These are phyloP conservation scores for Elaeis guineensis DNA, from an alignment of 176 grass and related monocot species.

Conservation along the genomic window DNA sequence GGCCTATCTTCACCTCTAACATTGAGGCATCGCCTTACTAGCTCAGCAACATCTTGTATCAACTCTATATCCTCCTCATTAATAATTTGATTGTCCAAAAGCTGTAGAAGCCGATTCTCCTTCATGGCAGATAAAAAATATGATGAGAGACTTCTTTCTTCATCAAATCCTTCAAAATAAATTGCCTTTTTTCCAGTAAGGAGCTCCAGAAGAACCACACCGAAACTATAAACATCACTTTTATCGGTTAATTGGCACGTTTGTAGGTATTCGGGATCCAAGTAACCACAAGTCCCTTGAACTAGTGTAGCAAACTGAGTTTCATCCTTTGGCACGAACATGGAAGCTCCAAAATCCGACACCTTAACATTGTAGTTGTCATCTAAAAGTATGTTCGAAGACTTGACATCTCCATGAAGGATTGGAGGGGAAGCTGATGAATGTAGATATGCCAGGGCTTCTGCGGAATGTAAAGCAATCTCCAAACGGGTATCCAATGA, in stretches of 20 bases:
- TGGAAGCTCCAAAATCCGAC: too few relatives aligned
- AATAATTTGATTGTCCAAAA: background rate
- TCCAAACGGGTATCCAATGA: too few relatives aligned
- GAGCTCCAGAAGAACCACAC: background rate
- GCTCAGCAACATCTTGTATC: background rate
- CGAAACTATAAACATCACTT: background rate
- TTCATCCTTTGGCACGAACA: too few relatives aligned
- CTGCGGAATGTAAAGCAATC: too few relatives aligned
- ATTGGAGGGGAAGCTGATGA: too few relatives aligned
- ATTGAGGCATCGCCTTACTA: background rate
- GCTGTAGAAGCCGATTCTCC: background rate
- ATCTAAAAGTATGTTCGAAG: too few relatives aligned
- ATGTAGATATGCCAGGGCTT: too few relatives aligned
- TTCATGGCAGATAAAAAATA: background rate
- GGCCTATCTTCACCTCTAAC: background rate
- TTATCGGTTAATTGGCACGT: background rate
- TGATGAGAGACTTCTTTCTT: background rate
- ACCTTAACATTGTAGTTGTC: too few relatives aligned
- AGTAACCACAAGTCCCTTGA: background rate
- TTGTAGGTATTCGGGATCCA: background rate
- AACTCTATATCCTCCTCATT: background rate
- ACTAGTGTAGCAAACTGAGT: too few relatives aligned
- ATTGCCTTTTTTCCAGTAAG: background rate
- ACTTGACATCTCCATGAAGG: too few relatives aligned
- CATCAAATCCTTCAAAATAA: background rate